These are phyloP conservation scores for Corniculantispora saksenae DNA, from an alignment of 2,329 filamentous ascomycete species.

Conservation along the genomic window DNA sequence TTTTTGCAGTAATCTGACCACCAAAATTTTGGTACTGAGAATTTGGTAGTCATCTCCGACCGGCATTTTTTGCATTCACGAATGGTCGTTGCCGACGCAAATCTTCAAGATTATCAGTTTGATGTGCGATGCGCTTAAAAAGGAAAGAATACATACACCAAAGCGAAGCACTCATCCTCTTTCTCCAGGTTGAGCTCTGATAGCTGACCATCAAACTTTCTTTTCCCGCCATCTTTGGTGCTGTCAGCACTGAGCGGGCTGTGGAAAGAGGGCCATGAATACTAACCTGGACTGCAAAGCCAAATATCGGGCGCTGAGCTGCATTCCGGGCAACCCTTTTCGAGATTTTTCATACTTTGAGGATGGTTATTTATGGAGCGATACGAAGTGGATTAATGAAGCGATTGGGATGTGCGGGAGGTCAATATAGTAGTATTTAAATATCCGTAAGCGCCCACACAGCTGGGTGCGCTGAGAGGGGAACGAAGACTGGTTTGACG, in stretches of 20 bases:
- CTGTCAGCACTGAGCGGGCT: background rate
- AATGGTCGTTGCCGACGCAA: background rate
- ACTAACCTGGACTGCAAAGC: background rate
- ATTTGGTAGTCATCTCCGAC: background rate
- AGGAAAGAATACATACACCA: background rate
- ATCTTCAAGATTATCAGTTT: background rate
- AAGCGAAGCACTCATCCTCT: background rate
- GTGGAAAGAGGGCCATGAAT: background rate
- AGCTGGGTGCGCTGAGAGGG: too few species aligned
- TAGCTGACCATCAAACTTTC: background rate
- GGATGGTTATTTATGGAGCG: too few species aligned
- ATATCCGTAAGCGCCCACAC: too few species aligned
- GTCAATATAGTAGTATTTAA: too few species aligned
- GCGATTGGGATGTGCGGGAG: too few species aligned
- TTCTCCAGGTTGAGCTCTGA: background rate
- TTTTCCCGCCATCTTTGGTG: background rate
- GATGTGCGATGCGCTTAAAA: too few species aligned
- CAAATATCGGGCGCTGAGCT: background rate
- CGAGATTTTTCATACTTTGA: too few species aligned
- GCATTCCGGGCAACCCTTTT: too few species aligned
- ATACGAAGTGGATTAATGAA: too few species aligned
- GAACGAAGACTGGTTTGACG: too few species aligned
- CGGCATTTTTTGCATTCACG: constrained; percentile 5
- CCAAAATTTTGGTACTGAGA: constrained; percentile 18
- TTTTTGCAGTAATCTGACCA: constrained; percentile 15